Evolutionary conservation across 2,329 filamentous ascomycete genomes (phyloP), one percentile per base, ranked within the genome.

Genomic region (Aspergillus hiratsukae): DNA sequence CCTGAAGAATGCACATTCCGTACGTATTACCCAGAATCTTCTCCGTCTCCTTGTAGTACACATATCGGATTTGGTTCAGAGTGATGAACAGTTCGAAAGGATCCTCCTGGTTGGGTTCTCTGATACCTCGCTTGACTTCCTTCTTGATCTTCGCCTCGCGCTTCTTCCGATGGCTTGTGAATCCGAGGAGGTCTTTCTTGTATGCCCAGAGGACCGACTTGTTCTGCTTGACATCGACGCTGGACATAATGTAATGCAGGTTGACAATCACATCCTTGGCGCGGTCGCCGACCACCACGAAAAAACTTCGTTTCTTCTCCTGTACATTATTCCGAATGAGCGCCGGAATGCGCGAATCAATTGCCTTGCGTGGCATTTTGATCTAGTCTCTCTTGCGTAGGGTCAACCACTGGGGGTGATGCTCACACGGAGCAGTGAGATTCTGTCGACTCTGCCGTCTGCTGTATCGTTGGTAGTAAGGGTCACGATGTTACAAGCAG

Each of bases 1-100:
- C 94, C 75, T 99, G 94, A 65, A 99, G 78, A 62, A 99, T 96
- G 73, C 91, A 97, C 90, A 97, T 97, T 71, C 93, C 93, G 71
- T 94, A 99, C 46, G 94, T 99, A 74, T 97, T 96, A 72, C 94
- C 94, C 55, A 97, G 77, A 70, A 99, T 97, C 81, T 97, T 97
- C 69, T 99, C 94, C 28, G 94, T 97, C 79, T 99, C 94, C 78
- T 99, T 99, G 81, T 99, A 99, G 82, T 96, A 99, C 56, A 94
- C 91, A 83, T 99, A 99, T 75, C 94, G 89, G 72, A 99, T 96
- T 75, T 97, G 91, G 78, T 97, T 90, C 56, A 96, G 86, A 57
- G 91, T 94, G 66, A 97, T 88, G 77, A 97, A 99, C 54, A 97
- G 84, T 77, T 99, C 94, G 79, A 99, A 99, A 0, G 94, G 89